Evolutionary conservation across 2,329 filamentous ascomycete genomes (phyloP).

Genomic region (Lasiodiplodia theobromae): DNA sequence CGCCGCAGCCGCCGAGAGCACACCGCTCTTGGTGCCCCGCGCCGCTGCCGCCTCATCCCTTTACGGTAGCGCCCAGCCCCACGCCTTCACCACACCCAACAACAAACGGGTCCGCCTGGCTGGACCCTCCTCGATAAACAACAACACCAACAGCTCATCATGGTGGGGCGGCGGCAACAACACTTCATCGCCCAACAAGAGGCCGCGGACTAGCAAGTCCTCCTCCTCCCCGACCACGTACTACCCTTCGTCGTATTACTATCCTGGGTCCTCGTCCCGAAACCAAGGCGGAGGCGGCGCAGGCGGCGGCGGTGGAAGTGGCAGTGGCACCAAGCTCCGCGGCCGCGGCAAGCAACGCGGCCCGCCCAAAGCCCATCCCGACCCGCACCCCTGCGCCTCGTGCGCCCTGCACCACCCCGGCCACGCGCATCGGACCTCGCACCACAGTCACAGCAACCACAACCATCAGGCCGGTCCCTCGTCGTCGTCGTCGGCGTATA

Average conservation of each 20-base stretch:
- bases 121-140: neutral
- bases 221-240: neutral
- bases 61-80: constrained; percentile 1
- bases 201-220: constrained; percentile 2
- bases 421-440: constrained; percentile 4
- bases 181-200: neutral
- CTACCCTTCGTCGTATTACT: neutral
- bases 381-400: constrained; percentile 8
- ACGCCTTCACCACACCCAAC: constrained; percentile 4
- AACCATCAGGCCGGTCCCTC: neutral
- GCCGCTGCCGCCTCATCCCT: constrained; percentile 17
- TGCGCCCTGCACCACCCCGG: constrained; percentile 23
- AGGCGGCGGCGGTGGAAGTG: no score
- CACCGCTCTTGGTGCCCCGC: constrained; percentile 17
- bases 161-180: neutral
- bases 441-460: neutral
- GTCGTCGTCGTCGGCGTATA: neutral
- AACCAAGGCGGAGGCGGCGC: neutral
- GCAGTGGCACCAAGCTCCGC: constrained; percentile 1
- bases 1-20: neutral
- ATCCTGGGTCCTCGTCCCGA: neutral
- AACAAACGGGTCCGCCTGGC: constrained; percentile 24
- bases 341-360: constrained; percentile 19
- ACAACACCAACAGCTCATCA: neutral
- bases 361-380: constrained; percentile 2